phyloP scores from a whole-genome alignment of 2,329 filamentous ascomycete species.

The Neofusicoccum umdonicola region DNA sequence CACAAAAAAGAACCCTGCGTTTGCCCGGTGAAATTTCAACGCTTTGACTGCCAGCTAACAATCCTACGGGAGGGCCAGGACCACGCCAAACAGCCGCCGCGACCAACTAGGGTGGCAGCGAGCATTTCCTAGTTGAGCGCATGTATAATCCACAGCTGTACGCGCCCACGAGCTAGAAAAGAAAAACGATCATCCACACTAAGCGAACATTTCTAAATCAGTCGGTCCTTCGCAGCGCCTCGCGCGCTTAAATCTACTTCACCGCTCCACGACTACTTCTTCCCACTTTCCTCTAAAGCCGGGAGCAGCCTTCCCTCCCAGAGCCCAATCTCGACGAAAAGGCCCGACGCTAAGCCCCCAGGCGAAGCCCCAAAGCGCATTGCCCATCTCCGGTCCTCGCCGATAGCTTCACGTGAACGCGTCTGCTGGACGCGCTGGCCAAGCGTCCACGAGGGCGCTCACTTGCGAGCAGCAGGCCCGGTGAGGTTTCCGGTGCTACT shows the following conservation, averaged over 20 bases:
- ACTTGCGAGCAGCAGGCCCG: background rate
- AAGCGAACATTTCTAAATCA: constrained; percentile 14
- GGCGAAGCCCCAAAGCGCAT: background rate
- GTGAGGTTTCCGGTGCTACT: background rate
- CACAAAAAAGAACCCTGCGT: background rate
- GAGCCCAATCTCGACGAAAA: background rate
- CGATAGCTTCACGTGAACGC: constrained; percentile 6
- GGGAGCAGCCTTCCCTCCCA: background rate
- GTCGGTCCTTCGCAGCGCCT: constrained; percentile 13
- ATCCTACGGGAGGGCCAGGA: background rate
- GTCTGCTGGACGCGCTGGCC: background rate
- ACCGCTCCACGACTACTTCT: constrained; percentile 10
- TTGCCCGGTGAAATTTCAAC: background rate
- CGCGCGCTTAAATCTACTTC: constrained; percentile 7
- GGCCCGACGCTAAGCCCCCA: background rate
- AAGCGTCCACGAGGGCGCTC: background rate
- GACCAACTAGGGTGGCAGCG: constrained; percentile 1
- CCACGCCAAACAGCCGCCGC: constrained; percentile 2
- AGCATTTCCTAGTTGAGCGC: background rate
- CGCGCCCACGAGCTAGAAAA: background rate
- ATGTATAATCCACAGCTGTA: constrained; percentile 5
- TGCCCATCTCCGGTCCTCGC: background rate
- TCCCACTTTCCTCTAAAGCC: background rate
- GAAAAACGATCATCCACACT: constrained; percentile 4
- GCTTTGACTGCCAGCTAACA: constrained; percentile 4